Evolutionary conservation across 129 eudicot species (phyloP).

Genomic region (Ambrosia artemisiifolia): DNA sequence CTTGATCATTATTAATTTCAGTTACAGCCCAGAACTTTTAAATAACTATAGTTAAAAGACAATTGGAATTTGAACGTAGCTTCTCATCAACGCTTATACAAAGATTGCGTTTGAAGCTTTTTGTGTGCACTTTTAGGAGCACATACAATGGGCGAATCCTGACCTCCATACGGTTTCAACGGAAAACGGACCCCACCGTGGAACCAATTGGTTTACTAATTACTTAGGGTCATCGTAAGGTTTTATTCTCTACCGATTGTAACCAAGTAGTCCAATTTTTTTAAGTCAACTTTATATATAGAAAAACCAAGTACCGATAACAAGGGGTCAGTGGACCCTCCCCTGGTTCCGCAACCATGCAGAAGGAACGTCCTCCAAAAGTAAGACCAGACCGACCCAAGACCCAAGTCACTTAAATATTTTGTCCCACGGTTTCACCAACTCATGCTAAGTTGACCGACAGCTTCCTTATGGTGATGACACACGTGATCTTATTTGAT

Average conservation of each 20-base stretch:
- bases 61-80: no score
- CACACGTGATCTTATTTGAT: constrained; percentile 38
- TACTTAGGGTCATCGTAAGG: no score
- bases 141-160: constrained; percentile 62
- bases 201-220: constrained; percentile 22
- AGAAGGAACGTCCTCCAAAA: constrained; percentile 44
- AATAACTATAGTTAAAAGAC: no score
- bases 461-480: constrained; percentile 43
- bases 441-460: constrained; percentile 69
- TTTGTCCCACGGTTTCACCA: constrained; percentile 50
- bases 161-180: constrained; percentile 67
- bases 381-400: constrained; percentile 35
- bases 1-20: no score
- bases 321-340: no score
- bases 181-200: constrained; percentile 65
- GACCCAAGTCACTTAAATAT: constrained; percentile 30
- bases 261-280: no score
- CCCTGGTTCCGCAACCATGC: constrained; percentile 1
- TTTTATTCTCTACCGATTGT: no score
- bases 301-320: no score
- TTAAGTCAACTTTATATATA: no score
- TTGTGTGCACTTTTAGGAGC: constrained; percentile 48
- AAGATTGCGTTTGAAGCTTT: no score
- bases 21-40: no score
- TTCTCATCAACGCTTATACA: no score